Evolutionary conservation across 768 basidiomycete species (phyloP), one percentile per base, ranked within the genome.

Genomic region (Mycena galopus): DNA sequence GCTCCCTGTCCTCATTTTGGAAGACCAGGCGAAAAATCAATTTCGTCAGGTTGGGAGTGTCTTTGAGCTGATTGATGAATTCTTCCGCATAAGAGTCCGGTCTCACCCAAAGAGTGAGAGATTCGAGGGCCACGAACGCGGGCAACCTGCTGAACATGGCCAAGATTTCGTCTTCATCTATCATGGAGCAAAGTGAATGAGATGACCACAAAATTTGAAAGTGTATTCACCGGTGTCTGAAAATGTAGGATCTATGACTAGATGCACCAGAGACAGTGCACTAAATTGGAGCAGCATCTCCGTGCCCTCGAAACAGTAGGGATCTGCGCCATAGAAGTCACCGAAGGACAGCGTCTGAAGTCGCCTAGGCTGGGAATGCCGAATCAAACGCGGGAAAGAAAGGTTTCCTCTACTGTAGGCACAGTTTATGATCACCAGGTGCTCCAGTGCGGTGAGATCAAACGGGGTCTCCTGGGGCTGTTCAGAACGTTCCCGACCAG

Each of bases 11-110:
- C 2, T 60, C 57, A 4, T 33, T 0, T 32, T 47, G 19, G 4
- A 72, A 39, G 27, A 29, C 33, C 11, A 72, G 25, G 6, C 71
- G 58, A n/a, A 72, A 63, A 16, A 30, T 37, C 12, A 72, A 32
- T 3, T 17, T 55, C 32, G 37, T 50, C 51, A 72, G 65, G 12
- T 67, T 47, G 3, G 71, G 65, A 0, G 65, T 17, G 2, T 14
- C 51, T 4, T 32, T 37, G 3, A 70, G 25, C 6, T 14, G 35
- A 11, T 30, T 35, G 2, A 69, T 11, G 6, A 39, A 12, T 3
- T 3, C 8, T 19, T 44, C 39, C 29, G 60, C 53, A 10, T 39
- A 9, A 10, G 11, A 39, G 8, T 51, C 21, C 9, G 55, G 55
- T 16, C 44, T 8, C 39, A 62, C 25, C 42, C 55, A 57, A 29